phyloP scores from a whole-genome alignment of 2,329 filamentous ascomycete genomes.

The Claviceps sorghi region DNA sequence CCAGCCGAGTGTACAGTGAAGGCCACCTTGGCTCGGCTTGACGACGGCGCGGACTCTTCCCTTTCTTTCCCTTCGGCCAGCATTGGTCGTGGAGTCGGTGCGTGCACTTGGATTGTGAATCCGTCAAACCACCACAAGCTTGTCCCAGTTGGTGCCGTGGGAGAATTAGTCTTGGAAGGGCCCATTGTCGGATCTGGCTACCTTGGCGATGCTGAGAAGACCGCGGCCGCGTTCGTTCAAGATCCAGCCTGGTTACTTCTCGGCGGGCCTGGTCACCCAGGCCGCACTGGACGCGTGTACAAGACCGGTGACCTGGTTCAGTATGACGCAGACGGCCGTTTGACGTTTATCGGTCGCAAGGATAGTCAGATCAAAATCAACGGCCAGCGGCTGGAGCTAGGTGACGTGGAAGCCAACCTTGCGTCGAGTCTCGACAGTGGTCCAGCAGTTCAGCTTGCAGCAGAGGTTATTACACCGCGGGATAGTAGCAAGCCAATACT shows the following conservation, averaged over 20 bases:
- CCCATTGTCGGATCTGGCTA: conserved; percentile 13
- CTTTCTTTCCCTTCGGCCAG: neutral
- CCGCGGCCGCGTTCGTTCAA: conserved; percentile 8
- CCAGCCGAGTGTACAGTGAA: conserved; percentile 7
- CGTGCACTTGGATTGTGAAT: conserved; percentile 13
- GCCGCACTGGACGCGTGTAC: conserved; percentile 7
- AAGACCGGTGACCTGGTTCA: conserved; percentile 13
- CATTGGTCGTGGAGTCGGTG: conserved; percentile 5
- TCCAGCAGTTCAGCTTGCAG: neutral
- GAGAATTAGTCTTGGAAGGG: conserved; percentile 16
- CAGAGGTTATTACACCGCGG: conserved; percentile 4
- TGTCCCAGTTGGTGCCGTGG: conserved; percentile 10
- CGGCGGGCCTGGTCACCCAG: conserved; percentile 11
- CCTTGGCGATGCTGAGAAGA: conserved; percentile 10
- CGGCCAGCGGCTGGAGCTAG: conserved; percentile 19
- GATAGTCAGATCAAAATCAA: conserved; percentile 41
- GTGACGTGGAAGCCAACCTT: conserved; percentile 4
- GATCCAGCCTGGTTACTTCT: conserved; percentile 13
- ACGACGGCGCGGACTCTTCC: neutral
- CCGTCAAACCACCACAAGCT: conserved; percentile 10
- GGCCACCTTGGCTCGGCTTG: conserved; percentile 1
- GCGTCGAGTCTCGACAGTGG: neutral
- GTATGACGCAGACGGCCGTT: conserved; percentile 18
- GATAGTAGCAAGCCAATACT: conserved; percentile 2
- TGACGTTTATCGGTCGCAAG: conserved; percentile 32